Evolutionary conservation across 257 asterid species (phyloP).

Genomic region (Salvia miltiorrhiza): DNA sequence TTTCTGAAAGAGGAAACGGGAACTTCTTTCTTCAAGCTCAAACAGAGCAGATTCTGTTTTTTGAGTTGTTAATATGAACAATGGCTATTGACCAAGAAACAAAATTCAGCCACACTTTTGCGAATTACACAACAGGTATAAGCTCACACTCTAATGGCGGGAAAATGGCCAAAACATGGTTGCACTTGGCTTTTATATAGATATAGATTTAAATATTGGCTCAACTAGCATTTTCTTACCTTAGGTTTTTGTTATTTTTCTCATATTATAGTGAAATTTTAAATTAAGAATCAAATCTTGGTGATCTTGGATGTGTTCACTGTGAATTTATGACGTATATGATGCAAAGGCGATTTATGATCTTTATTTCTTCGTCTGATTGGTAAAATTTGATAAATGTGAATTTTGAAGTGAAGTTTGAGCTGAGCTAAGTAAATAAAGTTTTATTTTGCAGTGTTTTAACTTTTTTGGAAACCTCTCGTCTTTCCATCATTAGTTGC

Average conservation of each 20-base stretch:
- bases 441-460: conserved; percentile 18
- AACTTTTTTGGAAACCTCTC: not conserved
- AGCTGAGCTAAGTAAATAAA: not conserved
- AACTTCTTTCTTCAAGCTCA: too few relatives aligned
- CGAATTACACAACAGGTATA: too few relatives aligned
- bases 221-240: not conserved
- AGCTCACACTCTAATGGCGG: too few relatives aligned
- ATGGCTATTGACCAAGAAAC: too few relatives aligned
- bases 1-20: too few relatives aligned
- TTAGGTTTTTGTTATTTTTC: not conserved
- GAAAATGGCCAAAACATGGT: too few relatives aligned
- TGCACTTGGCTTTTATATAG: too few relatives aligned
- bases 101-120: too few relatives aligned
- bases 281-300: not conserved
- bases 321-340: not conserved
- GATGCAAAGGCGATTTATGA: not conserved
- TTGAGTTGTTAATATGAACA: too few relatives aligned
- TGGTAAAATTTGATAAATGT: not conserved
- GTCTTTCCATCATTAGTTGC: not conserved
- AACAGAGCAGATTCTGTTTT: too few relatives aligned
- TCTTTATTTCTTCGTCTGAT: not conserved
- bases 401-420: not conserved
- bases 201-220: not conserved
- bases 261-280: not conserved
- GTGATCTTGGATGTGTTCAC: not conserved